Base-by-base conservation (phyloP, 108 stramenopile genomes). In the Fistulifera pelliculosa region DNA sequence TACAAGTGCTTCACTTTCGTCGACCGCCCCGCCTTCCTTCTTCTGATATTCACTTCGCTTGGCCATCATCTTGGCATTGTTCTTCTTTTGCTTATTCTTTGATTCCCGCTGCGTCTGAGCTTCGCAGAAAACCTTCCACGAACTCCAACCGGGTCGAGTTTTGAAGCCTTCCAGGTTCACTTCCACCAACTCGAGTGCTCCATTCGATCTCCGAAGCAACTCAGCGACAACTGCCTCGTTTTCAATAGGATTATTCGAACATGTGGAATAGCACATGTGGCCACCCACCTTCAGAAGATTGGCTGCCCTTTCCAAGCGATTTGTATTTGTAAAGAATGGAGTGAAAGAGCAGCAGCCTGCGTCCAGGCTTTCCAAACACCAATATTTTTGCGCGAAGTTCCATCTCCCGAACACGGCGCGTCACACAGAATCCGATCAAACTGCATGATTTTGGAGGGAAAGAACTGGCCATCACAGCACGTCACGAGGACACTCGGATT, bases 351-450 rank as follows among this genome's bases (percentile, higher is more conserved):
- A 10, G 68, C 80, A 13, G 77, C 47, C 23, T 68, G 65, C 47
- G 56, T 81, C 90, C 90, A 92, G n/a, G 61, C 66, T 44, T 80
- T 83, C 86, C 90, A 98, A 24, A 86, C 71, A 1, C 80, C 83
- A 12, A 94, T 90, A 62, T 92, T 93, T 56, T 99, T 99, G 27
- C 99, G 80, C 18, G 94, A 47, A 0, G 99, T 99, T 17, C 98
- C 99, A 68, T 99, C 99, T 18, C 99, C 99, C 7, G 78, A 76
- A 75, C 98, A 99, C 6, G 99, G 98, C 18, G 96, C 99, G 71
- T 99, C 98, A 35, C 81, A 81, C 35, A 99, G 60, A n/a, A 99
- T 90, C 7, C 95, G 83, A 76, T 99, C 98, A 62, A 97, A 99
- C 52, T 77, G 58, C 13, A 84, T 81, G 40, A 83, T 78, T 8